These are phyloP conservation scores for Anacardium occidentale DNA, from an alignment of 345 rosid species.

Conservation along the genomic window DNA sequence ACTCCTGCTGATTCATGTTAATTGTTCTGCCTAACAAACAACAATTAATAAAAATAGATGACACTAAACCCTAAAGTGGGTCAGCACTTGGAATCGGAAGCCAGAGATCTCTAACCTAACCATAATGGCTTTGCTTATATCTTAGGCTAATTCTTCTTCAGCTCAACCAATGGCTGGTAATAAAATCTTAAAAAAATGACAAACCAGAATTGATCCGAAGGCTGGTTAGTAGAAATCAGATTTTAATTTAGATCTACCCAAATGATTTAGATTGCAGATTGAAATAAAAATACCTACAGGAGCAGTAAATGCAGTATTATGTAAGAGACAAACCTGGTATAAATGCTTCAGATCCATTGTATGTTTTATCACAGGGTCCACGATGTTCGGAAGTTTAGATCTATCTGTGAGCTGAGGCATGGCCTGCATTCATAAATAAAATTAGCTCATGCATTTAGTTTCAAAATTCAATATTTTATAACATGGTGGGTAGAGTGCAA, in stretches of 20 bases:
- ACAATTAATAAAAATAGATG: not conserved
- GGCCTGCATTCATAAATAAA: slow-evolving; percentile 55
- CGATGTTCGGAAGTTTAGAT: slow-evolving; percentile 71
- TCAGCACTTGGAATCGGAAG: not conserved
- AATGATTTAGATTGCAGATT: not conserved
- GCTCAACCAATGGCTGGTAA: not conserved
- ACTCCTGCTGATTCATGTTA: not conserved
- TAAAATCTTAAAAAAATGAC: not conserved
- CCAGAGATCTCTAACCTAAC: not conserved
- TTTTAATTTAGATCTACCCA: not conserved
- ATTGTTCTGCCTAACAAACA: not conserved
- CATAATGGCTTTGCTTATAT: not conserved
- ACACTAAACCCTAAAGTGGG: not conserved
- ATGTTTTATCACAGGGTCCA: slow-evolving; percentile 79
- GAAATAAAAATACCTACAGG: not conserved
- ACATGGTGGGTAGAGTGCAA: slow-evolving; percentile 8
- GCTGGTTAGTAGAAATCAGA: not conserved
- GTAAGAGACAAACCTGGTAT: slow-evolving; percentile 64
- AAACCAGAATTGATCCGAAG: not conserved
- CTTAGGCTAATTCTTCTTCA: not conserved
- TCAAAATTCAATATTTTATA: not conserved
- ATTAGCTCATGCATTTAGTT: slow-evolving; percentile 10
- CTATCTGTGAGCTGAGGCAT: slow-evolving; percentile 97
- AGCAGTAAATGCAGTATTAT: not conserved
- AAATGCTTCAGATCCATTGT: slow-evolving; percentile 82